These are phyloP conservation scores for Farysia itapuensis DNA, from an alignment of 1,284 basidiomycete species.

Conservation along the genomic window DNA sequence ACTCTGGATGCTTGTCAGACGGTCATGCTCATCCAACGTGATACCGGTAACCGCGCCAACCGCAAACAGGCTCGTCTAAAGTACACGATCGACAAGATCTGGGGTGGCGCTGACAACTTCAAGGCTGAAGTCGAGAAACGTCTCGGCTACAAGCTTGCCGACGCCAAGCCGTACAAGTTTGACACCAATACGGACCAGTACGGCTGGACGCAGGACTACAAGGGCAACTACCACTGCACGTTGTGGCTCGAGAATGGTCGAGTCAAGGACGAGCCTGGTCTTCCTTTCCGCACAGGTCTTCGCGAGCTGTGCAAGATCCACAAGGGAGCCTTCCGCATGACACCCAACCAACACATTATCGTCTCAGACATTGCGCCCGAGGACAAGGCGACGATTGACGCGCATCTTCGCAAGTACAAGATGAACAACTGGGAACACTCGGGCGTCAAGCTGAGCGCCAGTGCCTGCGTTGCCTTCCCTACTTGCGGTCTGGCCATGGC, in stretches of 20 bases:
- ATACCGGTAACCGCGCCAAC: slow-evolving; percentile 87
- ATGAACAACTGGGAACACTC: slow-evolving; percentile 83
- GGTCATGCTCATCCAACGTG: slow-evolving; percentile 89
- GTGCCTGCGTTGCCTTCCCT: slow-evolving; percentile 91
- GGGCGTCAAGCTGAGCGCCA: slow-evolving; percentile 70
- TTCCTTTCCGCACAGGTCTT: slow-evolving; percentile 89
- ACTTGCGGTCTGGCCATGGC: slow-evolving; percentile 93
- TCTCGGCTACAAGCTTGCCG: slow-evolving; percentile 74
- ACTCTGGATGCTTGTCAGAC: slow-evolving; percentile 84
- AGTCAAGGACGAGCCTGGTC: slow-evolving; percentile 85
- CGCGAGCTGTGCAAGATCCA: slow-evolving; percentile 89
- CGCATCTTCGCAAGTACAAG: slow-evolving; percentile 79
- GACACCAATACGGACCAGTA: slow-evolving; percentile 89
- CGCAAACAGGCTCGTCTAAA: slow-evolving; percentile 67
- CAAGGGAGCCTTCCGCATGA: slow-evolving; percentile 86
- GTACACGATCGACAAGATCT: slow-evolving; percentile 88
- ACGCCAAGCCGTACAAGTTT: slow-evolving; percentile 76
- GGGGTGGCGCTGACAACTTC: slow-evolving; percentile 69
- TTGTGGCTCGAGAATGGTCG: slow-evolving; percentile 97
- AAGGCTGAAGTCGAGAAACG: slow-evolving; percentile 86
- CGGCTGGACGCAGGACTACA: slow-evolving; percentile 85
- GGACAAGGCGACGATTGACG: slow-evolving; percentile 74
- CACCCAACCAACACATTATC: slow-evolving; percentile 87
- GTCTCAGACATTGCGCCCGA: slow-evolving; percentile 74
- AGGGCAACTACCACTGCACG: slow-evolving; percentile 89